Conservation (phyloP, 495 filamentous ascomycete genomes). For the Neurospora sp. region DNA sequence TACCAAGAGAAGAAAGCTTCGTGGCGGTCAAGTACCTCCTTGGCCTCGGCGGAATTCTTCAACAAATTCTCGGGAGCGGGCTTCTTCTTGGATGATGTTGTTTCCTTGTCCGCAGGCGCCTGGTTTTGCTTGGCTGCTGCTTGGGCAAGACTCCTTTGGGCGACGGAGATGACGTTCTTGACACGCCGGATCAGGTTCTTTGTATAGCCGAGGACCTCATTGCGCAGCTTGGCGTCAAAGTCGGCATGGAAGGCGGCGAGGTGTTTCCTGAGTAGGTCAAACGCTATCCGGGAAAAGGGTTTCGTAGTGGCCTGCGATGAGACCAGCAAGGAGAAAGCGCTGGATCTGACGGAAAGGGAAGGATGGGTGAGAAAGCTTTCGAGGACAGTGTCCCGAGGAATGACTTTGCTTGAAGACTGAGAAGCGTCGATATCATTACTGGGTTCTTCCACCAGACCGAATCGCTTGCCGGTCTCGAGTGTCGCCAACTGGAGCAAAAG, state of each 20-base stretch:
- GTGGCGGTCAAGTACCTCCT: constrained; percentile 31
- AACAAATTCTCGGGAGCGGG: constrained; percentile 14
- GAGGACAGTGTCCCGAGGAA: constrained; percentile 33
- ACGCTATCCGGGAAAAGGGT: constrained; percentile 50
- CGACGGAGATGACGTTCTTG: constrained; percentile 36
- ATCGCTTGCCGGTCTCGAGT: constrained; percentile 69
- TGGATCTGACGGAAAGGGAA: constrained; percentile 53
- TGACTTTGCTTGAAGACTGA: constrained; percentile 17
- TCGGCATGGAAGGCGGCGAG: constrained; percentile 66
- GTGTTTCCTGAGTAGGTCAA: constrained; percentile 49
- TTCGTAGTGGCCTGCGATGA: constrained; percentile 59
- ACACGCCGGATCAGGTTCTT: constrained; percentile 60
- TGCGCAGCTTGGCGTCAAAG: constrained; percentile 71
- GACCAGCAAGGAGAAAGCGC: constrained; percentile 65
- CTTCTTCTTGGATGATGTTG: constrained; percentile 13
- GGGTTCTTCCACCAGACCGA: constrained; percentile 63
- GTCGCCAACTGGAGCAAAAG: constrained; percentile 52
- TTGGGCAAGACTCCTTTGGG: constrained; percentile 23
- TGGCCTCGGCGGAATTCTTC: constrained; percentile 14
- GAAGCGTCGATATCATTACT: constrained; percentile 34
- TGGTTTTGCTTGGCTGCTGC: neutral
- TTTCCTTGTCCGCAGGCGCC: neutral
- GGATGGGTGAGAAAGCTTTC: constrained; percentile 51
- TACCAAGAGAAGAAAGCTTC: constrained; percentile 60
- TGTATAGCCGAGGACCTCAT: constrained; percentile 59